Evolutionary conservation across 495 filamentous ascomycete species (phyloP).

Genomic region (Aspergillus affinis): DNA sequence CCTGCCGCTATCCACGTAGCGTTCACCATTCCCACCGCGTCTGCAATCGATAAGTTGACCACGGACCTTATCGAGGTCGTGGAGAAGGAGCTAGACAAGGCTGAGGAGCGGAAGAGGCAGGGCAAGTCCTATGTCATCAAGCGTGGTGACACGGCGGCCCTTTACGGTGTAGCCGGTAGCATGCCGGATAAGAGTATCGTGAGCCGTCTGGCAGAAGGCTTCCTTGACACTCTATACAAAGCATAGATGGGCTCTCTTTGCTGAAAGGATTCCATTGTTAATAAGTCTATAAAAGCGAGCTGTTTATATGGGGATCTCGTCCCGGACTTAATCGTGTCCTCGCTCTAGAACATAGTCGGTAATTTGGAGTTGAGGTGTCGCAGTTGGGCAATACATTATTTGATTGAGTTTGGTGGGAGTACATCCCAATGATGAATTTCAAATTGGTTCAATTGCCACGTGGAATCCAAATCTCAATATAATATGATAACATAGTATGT

Average conservation of each 20-base stretch:
- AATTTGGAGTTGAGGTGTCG: conserved; percentile 12
- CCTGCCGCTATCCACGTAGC: conserved; percentile 95
- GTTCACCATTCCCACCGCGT: conserved; percentile 86
- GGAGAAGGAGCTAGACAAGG: conserved; percentile 69
- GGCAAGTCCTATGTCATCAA: conserved; percentile 51
- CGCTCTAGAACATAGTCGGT: conserved; percentile 3
- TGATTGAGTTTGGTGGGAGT: not conserved
- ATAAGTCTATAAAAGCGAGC: conserved; percentile 13
- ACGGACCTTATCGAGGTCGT: conserved; percentile 75
- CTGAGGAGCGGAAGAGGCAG: conserved; percentile 73
- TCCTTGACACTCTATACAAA: conserved; percentile 95
- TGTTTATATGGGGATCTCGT: not conserved
- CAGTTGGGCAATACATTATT: not conserved
- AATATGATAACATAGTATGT: conserved; percentile 16
- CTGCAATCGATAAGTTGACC: conserved; percentile 73
- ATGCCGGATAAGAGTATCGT: conserved; percentile 95
- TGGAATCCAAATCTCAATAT: conserved; percentile 12
- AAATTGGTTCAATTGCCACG: not conserved
- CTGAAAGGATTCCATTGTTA: conserved; percentile 11
- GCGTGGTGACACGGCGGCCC: conserved; percentile 71
- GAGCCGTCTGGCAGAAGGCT: conserved; percentile 83
- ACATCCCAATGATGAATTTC: too few species aligned
- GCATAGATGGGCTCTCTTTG: conserved; percentile 51
- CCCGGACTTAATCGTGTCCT: not conserved
- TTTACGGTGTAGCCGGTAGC: conserved; percentile 95